Conservation (phyloP, 108 stramenopile species). For the Cyclotella baltica region DNA sequence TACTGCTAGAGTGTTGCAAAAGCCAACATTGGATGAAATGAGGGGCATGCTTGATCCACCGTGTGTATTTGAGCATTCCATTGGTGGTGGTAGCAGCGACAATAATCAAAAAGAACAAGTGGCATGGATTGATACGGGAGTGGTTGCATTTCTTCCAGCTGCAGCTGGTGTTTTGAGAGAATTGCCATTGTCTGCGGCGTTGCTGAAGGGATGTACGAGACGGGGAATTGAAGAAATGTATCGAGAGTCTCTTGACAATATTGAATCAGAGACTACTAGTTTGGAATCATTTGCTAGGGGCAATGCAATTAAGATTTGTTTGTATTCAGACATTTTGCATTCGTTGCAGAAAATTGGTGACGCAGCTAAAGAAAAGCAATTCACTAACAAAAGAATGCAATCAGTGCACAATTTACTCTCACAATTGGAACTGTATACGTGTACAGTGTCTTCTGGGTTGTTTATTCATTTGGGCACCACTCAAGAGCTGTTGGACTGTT, state of each 20-base stretch:
- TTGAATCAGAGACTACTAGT: neutral
- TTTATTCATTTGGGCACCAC: slow-evolving; percentile 86
- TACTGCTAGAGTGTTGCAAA: slow-evolving; percentile 62
- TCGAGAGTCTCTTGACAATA: slow-evolving; percentile 1
- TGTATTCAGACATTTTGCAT: slow-evolving; percentile 45
- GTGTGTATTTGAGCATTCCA: slow-evolving; percentile 18
- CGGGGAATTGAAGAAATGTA: slow-evolving; percentile 51
- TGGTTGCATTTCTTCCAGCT: slow-evolving; percentile 70
- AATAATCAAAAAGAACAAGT: slow-evolving; percentile 9
- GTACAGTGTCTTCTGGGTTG: slow-evolving; percentile 56
- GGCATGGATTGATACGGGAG: slow-evolving; percentile 89
- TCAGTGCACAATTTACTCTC: slow-evolving; percentile 50
- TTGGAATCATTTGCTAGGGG: slow-evolving; percentile 38
- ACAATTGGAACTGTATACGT: slow-evolving; percentile 44
- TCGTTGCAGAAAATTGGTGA: slow-evolving; percentile 40
- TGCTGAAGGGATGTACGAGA: slow-evolving; percentile 52
- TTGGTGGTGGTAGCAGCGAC: neutral
- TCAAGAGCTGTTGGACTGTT: slow-evolving; percentile 70
- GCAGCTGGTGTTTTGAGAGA: slow-evolving; percentile 52
- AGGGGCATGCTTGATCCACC: slow-evolving; percentile 18
- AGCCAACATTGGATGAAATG: slow-evolving; percentile 67
- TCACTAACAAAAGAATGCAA: slow-evolving; percentile 1
- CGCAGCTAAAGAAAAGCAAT: neutral
- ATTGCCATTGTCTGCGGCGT: slow-evolving; percentile 44
- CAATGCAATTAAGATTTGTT: slow-evolving; percentile 31